Evolutionary conservation across 495 filamentous ascomycete species (phyloP), one percentile per base, ranked within the genome.

Genomic region (Jackrogersella multiformis): DNA sequence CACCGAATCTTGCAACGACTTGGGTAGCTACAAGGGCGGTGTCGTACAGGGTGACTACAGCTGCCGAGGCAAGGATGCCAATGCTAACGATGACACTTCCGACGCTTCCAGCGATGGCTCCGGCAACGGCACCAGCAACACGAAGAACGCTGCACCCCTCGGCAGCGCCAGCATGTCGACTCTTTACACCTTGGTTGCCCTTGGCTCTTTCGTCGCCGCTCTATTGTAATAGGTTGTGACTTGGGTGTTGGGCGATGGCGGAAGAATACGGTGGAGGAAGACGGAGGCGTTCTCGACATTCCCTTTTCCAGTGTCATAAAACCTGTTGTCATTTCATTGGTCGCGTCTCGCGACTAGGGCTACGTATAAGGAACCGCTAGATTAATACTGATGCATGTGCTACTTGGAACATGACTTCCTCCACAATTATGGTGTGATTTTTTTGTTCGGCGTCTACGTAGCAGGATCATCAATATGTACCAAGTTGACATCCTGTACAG

Each of bases 1-100:
- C 78, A 75, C 26, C 20, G n/a, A 57, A 0, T 73, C 77, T 23
- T 85, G 84, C 79, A 56, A 70, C 18, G 51, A 64, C 36, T 85
- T 92, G 74, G 36, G 82, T 13, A 61, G 76, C 65, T 68, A 81
- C 32, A 70, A 77, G 69, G 68, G 81, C 69, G 63, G 68, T 44
- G 78, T 79, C 48, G 87, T 93, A 76, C 82, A 86, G 70, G 91
- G 91, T 54, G 81, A 69, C 32, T 89, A 81, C 77, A 79, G 41
- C 39, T 94, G 90, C 82, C 72, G 68, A 53, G 80, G 78, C 69
- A 71, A 79, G 63, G 79, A 78, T 64, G 72, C 67, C 13, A 68
- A 73, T 13, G 80, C 80, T 61, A 82, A 79, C 76, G 66, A 77
- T 61, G 74, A 79, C 39, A 80, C 78, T 36, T 71, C 72, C 38